Percentiles rank a stretch among this genome's conserved stretches.
Evolutionary conservation across 768 basidiomycete species (phyloP).

Genomic region (Leucosporidium scottii): DNA sequence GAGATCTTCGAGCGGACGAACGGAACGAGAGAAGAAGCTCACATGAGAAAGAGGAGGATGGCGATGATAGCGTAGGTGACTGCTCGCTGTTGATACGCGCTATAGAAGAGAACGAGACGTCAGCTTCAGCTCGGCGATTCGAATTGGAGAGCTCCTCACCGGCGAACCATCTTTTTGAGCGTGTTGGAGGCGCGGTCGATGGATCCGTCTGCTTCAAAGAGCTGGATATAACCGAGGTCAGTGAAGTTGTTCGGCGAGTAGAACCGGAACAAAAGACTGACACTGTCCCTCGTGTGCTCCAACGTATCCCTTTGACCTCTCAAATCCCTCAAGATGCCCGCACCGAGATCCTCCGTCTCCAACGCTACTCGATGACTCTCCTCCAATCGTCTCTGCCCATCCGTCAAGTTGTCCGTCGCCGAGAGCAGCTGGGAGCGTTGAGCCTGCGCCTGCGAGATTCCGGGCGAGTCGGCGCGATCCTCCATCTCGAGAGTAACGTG

Average conservation of each 20-base stretch:
- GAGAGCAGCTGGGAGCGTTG: conserved; percentile 73
- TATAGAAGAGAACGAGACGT: conserved; percentile 43
- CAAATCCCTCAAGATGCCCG: conserved; percentile 80
- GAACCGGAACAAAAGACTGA: conserved; percentile 43
- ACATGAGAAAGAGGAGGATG: conserved; percentile 75
- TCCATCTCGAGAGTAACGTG: conserved; percentile 43
- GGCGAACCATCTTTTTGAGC: conserved; percentile 87
- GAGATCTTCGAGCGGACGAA: neutral
- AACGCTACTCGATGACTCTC: conserved; percentile 87
- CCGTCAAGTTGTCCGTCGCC: conserved; percentile 69
- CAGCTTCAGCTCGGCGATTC: neutral
- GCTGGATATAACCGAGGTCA: conserved; percentile 54
- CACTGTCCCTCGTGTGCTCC: conserved; percentile 82
- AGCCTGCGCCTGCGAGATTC: conserved; percentile 47
- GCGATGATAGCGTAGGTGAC: conserved; percentile 78
- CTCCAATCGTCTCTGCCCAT: conserved; percentile 74
- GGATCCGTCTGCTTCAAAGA: conserved; percentile 74
- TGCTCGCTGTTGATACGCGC: conserved; percentile 95
- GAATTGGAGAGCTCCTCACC: conserved; percentile 51
- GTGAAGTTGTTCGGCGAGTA: too few relatives aligned
- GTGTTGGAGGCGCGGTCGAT: conserved; percentile 89
- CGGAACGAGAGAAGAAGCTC: conserved; percentile 29
- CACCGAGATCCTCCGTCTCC: conserved; percentile 92
- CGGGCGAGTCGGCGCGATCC: conserved; percentile 60
- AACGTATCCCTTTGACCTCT: conserved; percentile 87